Evolutionary conservation across 1,284 basidiomycete species (phyloP), one percentile per base, ranked within the genome.

Genomic region (Filobasidium uniguttulatum): DNA sequence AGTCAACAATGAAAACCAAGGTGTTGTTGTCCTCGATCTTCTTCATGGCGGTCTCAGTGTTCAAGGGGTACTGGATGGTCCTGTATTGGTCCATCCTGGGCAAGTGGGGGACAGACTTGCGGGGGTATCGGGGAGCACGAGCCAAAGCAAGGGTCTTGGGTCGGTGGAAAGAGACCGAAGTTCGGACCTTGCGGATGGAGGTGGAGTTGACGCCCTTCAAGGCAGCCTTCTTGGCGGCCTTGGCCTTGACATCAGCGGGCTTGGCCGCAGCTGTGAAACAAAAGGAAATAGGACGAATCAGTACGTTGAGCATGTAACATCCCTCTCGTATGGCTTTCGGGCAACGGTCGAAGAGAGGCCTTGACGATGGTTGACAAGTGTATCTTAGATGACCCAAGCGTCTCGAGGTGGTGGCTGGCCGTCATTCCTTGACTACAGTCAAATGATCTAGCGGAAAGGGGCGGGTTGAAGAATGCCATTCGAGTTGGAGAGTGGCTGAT

Each of bases 21-120:
- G 93, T 97, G 77, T 98, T 98, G 78, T 96, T 83, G 73, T 97
- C 93, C 78, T 98, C 93, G 60, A 98, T 97, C 82, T 98, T 96
- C 79, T 75, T 75, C 73, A 75, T 75, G 57, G 74, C 73, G 33
- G 66, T 69, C 69, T 75, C 76, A 55, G 76, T 77, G 71, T 74
- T 75, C 57, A 78, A 66, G 31, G 76, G 76, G 72, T 72, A 85
- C 56, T 91, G 80, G 67, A 97, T 88, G 47, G 86, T 91, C 72
- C 88, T 79, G 79, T 83, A 93, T 69, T 93, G 86, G 69, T 98
- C 94, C 86, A 97, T 90, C 61, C 93, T 77, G 36, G 90, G 89
- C n/a, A 80, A 82, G 78, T 96, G 91, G 51, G 83, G 82, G 60
- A 97, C 77, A 52, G 82, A 84, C 75, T 93, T 97, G 67, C 93